phyloP scores from a whole-genome alignment of 805 yeast species.

The Metschnikowia gelsemii region DNA sequence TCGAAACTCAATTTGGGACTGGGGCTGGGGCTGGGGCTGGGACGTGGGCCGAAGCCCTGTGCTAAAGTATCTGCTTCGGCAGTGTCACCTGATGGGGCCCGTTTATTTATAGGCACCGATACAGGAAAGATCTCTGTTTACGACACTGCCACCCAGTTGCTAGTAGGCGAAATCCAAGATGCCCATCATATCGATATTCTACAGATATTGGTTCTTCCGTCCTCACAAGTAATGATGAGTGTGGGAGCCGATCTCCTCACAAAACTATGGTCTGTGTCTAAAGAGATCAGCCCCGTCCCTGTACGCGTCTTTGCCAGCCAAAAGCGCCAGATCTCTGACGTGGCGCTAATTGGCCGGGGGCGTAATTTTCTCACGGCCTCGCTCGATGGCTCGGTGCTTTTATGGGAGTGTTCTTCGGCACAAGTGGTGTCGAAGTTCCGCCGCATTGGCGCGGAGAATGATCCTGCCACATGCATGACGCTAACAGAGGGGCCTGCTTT shows the following conservation, averaged over 20 bases:
- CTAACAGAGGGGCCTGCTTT: conserved; percentile 3
- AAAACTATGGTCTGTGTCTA: conserved; percentile 69
- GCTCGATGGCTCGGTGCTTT: conserved; percentile 51
- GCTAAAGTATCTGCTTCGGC: conserved; percentile 10
- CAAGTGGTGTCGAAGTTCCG: conserved; percentile 36
- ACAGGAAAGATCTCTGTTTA: conserved; percentile 11
- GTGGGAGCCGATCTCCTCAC: conserved; percentile 58
- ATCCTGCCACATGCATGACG: conserved; percentile 22
- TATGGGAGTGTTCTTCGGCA: conserved; percentile 75
- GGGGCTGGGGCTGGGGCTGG: too few relatives aligned
- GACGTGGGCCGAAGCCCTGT: too few relatives aligned
- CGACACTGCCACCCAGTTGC: conserved; percentile 5
- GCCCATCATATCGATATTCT: conserved; percentile 56
- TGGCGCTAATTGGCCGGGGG: conserved; percentile 59
- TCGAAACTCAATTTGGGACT: conserved; percentile 7
- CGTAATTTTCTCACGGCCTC: conserved; percentile 61
- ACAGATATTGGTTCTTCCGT: conserved; percentile 55
- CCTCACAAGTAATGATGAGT: conserved; percentile 58
- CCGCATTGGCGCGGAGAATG: conserved; percentile 23
- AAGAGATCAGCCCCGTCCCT: conserved; percentile 21
- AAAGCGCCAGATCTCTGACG: conserved; percentile 45
- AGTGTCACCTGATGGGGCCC: conserved; percentile 6
- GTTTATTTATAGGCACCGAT: conserved; percentile 13
- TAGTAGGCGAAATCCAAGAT: conserved; percentile 1
- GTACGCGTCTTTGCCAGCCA: conserved; percentile 52